Evolutionary conservation across 1,284 basidiomycete genomes (phyloP), one percentile per base, ranked within the genome.

Genomic region (Mycena sp.): DNA sequence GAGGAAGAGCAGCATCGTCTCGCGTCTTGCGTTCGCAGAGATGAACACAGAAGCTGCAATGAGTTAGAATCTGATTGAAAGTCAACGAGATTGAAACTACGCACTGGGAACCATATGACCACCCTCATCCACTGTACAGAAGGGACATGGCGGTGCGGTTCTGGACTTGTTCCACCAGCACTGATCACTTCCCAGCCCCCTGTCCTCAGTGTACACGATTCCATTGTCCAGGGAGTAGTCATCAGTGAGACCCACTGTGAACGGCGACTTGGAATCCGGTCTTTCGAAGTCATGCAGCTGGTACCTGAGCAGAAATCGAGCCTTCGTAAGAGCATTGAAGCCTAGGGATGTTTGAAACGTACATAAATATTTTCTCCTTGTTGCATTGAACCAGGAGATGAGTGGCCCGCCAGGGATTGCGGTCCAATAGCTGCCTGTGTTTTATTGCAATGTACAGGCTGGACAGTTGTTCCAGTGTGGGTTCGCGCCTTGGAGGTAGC

Each of bases 151-250:
- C 51, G 4, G 51, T 38, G 11, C 51, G 37, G 25, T 53, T 53
- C n/a, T 53, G 37, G 51, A 53, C 26, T 53, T 53, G 37, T 53
- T 16, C 2, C 38, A 38, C 51, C 51, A 53, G n/a, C 38, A 41
- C 19, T 53, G 51, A 30, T 53, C 51, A 21, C 23, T 40, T 3
- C 51, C 51, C 3, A 25, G 3, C 2, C 50, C 50, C 4, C 11
- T 19, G 7, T 40, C 25, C 7, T 5, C 32, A n/a, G 21, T 26
- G 23, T 38, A 40, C 16, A 35, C 50, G 10, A 53, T 53, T 6
- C 6, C 25, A 19, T 26, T 53, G n/a, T 53, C 51, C 6, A 53
- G 28, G 4, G 51, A 53, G 38, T 28, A 53, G 4, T 53, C 23
- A 30, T 53, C 51, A 2, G 51, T 53, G 4, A 53, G 23, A 14